Base-by-base conservation (phyloP, 2,329 filamentous ascomycete genomes). In the Colletotrichum sp. region DNA sequence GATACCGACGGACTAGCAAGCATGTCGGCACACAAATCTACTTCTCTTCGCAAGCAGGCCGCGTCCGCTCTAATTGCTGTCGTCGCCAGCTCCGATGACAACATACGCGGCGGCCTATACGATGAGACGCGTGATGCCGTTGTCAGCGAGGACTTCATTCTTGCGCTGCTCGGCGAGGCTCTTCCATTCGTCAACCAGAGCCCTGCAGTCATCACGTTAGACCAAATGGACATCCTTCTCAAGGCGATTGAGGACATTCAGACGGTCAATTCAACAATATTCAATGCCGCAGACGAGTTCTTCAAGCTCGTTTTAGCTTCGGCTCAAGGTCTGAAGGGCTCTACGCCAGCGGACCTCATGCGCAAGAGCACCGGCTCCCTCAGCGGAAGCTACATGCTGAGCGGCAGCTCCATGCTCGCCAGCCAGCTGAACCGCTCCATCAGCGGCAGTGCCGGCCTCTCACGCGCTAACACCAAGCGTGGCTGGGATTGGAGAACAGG, bases 81-180 rank as follows among this genome's bases (percentile, higher is more conserved):
- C 75, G 94, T 98, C 79, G 92, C 93, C 70, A 97, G 95, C 82
- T 94, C 96, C 3, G 94, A 95, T 73, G 96, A 98, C 83, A 96
- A 95, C 82, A 98, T 99, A 80, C 94, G 95, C 73, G 96, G 96
- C 71, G 96, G 96, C 2, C 88, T 98, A 3, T 98, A 96, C 83
- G 96, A 99, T 81, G 92, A 93, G 28, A 90, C 92, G 21, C 91
- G 95, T 15, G 94, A 96, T 81, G 93, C 95, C 1, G 95, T 98
- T 8, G 94, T 98, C 21, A 95, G 95, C 80, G 95, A 98, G 77
- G 96, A 99, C 80, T 96, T 96, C 69, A 86, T 99, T 26, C 88
- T 98, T 10, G 92, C 94, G 5, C 88, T 99, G 16, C 89, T 99
- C 2, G 96, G 95, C 68, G 96, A 99, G 85, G 92, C 93, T 0